Conservation (phyloP, 345 rosid species). For the Atalantia buxifolia region DNA sequence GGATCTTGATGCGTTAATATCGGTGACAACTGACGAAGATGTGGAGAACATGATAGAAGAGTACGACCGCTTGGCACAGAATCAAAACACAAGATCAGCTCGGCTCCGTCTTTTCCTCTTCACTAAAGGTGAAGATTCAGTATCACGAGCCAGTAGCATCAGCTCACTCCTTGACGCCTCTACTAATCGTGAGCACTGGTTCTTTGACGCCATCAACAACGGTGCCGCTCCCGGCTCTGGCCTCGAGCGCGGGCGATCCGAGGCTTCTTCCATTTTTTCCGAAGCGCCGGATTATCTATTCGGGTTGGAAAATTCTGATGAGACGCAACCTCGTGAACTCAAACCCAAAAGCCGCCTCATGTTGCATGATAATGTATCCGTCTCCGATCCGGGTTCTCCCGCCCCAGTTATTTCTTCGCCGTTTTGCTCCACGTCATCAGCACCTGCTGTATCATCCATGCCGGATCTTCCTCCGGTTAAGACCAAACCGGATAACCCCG, state of each 20-base stretch:
- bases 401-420: slow-evolving; percentile 69
- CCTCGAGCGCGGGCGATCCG: slow-evolving; percentile 80
- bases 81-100: slow-evolving; percentile 66
- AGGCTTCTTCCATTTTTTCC: slow-evolving; percentile 79
- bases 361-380: slow-evolving; percentile 51
- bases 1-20: slow-evolving; percentile 92
- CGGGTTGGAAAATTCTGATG: slow-evolving; percentile 79
- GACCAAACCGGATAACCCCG: slow-evolving; percentile 60
- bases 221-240: slow-evolving; percentile 26
- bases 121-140: slow-evolving; percentile 46
- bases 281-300: slow-evolving; percentile 91
- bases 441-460: slow-evolving; percentile 42
- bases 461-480: slow-evolving; percentile 71
- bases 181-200: slow-evolving; percentile 85
- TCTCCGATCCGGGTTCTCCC: slow-evolving; percentile 90
- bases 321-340: slow-evolving; percentile 48
- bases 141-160: slow-evolving; percentile 61
- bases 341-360: slow-evolving; percentile 38
- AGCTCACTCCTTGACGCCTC: slow-evolving; percentile 84
- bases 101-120: slow-evolving; percentile 88
- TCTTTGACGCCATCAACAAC: slow-evolving; percentile 76
- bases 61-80: slow-evolving; percentile 72
- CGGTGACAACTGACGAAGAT: slow-evolving; percentile 93
- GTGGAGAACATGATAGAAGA: slow-evolving; percentile 98
- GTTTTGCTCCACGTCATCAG: slow-evolving; percentile 66